Evolutionary conservation across 2,329 filamentous ascomycete species (phyloP).

Genomic region (Penicillium olsonii): DNA sequence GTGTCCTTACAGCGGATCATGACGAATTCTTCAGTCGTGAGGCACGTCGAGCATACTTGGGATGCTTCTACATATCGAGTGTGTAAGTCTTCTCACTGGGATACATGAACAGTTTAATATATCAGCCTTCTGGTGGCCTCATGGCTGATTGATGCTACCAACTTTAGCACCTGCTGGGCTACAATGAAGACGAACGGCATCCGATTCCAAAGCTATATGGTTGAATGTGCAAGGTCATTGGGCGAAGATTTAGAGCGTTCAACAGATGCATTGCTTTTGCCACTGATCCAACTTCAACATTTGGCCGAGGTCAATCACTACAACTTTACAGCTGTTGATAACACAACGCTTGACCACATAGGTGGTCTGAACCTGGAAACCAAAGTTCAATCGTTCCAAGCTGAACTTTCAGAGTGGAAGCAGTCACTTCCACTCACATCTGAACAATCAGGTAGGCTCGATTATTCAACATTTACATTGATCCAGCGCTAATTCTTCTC

Average conservation of each 20-base stretch:
- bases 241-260: not conserved
- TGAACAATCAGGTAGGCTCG: not conserved
- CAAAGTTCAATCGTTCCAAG: not conserved
- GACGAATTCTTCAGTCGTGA: not conserved
- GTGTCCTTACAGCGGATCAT: not conserved
- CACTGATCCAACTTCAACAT: not conserved
- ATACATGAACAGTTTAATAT: not conserved
- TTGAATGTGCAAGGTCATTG: slow-evolving; percentile 1
- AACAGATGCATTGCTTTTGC: not conserved
- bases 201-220: not conserved
- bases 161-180: not conserved
- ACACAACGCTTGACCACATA: not conserved
- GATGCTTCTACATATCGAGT: not conserved
- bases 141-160: not conserved
- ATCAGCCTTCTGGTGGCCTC: not conserved
- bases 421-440: not conserved
- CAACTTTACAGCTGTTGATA: not conserved
- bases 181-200: not conserved
- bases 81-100: not conserved
- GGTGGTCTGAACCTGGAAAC: not conserved
- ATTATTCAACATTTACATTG: not conserved
- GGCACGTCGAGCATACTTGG: not conserved
- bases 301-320: not conserved
- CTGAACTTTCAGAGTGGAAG: not conserved
- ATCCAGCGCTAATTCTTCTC: not conserved